Base-by-base conservation (phyloP, 2,329 filamentous ascomycete species). In the Karstenula rhodostoma region DNA sequence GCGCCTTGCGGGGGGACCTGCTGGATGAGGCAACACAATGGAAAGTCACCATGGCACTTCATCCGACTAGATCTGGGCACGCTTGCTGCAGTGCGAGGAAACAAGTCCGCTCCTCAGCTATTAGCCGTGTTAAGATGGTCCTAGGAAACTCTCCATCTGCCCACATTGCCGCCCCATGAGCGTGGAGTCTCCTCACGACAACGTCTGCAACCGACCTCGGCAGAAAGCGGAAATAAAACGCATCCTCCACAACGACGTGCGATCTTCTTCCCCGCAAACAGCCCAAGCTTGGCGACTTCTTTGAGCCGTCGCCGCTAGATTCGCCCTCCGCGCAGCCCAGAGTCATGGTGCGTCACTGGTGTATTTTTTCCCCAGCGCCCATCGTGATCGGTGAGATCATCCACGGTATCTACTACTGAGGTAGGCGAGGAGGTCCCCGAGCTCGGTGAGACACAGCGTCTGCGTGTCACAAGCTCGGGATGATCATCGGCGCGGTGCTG, bases 341-440 rank as follows among this genome's bases (percentile, higher is more conserved):
- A 32, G 48, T 19, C 48, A n/a, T 51, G 19, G 51, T 60, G 60
- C 62, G 60, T 63, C 60, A 67, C 58, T 35, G 40, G 48, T 22
- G 40, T 17, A 37, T 52, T 50, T 29, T 29, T 8, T 15, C 35
- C 7, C 60, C 54, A 50, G 56, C 55, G 55, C 57, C 48, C n/a
- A 61, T 55, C 55, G 58, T 65, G 62, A 61, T 56, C 35, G 57
- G 62, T 64, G 57, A 64, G 54, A 57, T 40, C 37, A 19, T 40
- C 37, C 37, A 40, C 37, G 37, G 35, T 32, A 32, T 10, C 7
- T 10, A 5, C 6, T 33, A 33, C 29, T 33, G 6, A 4, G 25
- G 27, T 19, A 35, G 27, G n/a, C 29, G 47, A 29, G 1, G 12
- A 22, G 29, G 15, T n/a, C 27, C 29, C 29, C 22, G 48, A 15